Base-by-base conservation (phyloP, 2,329 filamentous ascomycete species). In the Ophiocordyceps camponoti-saundersi region DNA sequence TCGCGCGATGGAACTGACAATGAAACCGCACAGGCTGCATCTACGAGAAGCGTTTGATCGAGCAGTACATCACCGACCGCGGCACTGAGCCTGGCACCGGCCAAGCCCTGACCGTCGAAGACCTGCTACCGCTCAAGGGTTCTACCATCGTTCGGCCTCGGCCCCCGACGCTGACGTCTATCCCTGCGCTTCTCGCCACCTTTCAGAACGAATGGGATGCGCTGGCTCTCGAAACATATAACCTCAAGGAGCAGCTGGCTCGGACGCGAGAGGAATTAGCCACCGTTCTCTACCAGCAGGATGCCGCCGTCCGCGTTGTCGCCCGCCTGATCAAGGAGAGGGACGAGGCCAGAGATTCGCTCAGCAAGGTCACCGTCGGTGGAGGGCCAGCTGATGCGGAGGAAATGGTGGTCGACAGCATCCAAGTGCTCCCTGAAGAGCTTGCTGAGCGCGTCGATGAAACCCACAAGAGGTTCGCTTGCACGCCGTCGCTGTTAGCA, bases 171-270 rank as follows among this genome's bases (percentile, higher is more conserved):
- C 79, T 96, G 57, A 96, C 92, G 47, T 98, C 92, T 36, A 95
- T 98, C 59, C 92, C 92, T 21, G 88, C 92, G 18, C 77, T 98
- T 48, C 82, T 98, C 48, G 84, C 86, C 45, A 84, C 89, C 39
- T 96, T 98, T 64, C 92, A 98, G 64, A 94, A 94, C 63, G 92
- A 98, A 72, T 98, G 92, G 92, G 92, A 98, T 62, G 82, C 89
- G 10, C 69, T 95, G 42, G 86, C 90, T 13, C 71, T 96, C 34
- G 92, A 98, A 67, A 85, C 87, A 45, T 95, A 88, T 63, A 92
- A 86, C 54, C 69, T 96, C 50, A 83, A 85, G 66, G 85, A 95
- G 63, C 87, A 95, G 60, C 72, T 98, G 51, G 75, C 82, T 46
- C 85, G 94, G 61, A 94, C 89, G 41, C 75, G 90, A 53, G 89